Conservation (phyloP, 352 stramenopile genomes). For the Chrysophaeum taylorii region DNA sequence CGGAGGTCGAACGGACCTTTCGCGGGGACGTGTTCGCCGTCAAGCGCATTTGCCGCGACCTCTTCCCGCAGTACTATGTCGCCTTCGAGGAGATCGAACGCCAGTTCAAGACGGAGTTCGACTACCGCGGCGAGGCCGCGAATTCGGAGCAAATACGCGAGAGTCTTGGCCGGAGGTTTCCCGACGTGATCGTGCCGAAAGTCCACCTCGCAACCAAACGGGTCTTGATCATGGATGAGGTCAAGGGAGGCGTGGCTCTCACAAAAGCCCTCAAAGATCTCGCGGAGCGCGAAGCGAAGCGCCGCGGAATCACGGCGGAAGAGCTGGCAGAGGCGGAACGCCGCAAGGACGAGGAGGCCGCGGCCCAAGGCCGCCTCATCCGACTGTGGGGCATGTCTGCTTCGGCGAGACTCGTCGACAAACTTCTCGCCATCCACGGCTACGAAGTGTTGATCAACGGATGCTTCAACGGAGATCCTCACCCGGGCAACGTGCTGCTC, state of each 20-base stretch:
- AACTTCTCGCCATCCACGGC: conserved; percentile 50
- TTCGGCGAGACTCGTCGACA: conserved; percentile 30
- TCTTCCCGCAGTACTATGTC: conserved; percentile 68
- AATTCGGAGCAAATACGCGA: conserved; percentile 69
- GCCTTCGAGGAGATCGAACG: conserved; percentile 87
- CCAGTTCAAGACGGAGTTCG: conserved; percentile 95
- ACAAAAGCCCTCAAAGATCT: conserved; percentile 32
- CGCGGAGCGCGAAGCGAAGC: not conserved
- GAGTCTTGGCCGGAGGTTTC: conserved; percentile 56
- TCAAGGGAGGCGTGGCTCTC: conserved; percentile 64
- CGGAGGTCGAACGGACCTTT: conserved; percentile 66
- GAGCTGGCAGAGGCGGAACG: no score
- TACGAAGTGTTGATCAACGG: conserved; percentile 52
- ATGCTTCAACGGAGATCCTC: conserved; percentile 58
- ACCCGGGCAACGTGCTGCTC: conserved; percentile 51
- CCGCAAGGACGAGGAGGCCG: no score
- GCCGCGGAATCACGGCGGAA: not conserved
- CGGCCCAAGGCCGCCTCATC: no score
- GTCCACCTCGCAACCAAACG: conserved; percentile 79
- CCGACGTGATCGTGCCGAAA: conserved; percentile 63
- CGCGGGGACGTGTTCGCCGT: not conserved
- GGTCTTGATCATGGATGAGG: conserved; percentile 86
- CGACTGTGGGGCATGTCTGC: no score
- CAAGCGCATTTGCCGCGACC: not conserved
- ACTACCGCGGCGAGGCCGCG: conserved; percentile 80